These are phyloP conservation scores for Hansenula lynferdii DNA, from an alignment of 1,139 yeast genomes.

Conservation along the genomic window DNA sequence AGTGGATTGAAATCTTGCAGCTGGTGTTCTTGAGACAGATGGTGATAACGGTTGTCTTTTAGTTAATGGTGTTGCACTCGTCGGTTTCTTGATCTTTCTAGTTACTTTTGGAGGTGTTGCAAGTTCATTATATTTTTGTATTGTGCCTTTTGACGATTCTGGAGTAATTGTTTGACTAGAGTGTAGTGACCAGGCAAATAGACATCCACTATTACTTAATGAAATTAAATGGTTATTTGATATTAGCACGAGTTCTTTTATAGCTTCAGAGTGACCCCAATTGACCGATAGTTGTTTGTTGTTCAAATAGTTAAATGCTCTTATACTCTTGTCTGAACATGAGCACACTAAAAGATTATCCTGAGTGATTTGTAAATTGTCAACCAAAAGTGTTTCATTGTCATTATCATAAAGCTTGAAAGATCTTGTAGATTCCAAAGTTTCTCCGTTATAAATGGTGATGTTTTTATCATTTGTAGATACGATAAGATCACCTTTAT, in stretches of 20 bases:
- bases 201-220: constrained; percentile 47
- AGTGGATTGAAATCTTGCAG: constrained; percentile 16
- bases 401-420: constrained; percentile 38
- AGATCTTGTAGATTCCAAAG: constrained; percentile 32
- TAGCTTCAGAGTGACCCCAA: constrained; percentile 66
- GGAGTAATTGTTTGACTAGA: not conserved
- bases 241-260: constrained; percentile 35
- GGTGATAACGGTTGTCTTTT: constrained; percentile 12
- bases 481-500: constrained; percentile 37
- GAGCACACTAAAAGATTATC: constrained; percentile 37
- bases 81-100: constrained; percentile 20
- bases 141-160: constrained; percentile 4
- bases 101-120: constrained; percentile 20
- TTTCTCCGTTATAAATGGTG: constrained; percentile 31
- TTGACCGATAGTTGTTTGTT: constrained; percentile 44
- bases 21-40: constrained; percentile 8
- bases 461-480: constrained; percentile 51
- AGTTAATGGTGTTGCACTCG: constrained; percentile 3
- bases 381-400: constrained; percentile 39
- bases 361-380: constrained; percentile 30
- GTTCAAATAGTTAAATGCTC: constrained; percentile 39
- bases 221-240: constrained; percentile 30
- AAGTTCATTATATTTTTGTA: constrained; percentile 6
- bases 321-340: constrained; percentile 53
- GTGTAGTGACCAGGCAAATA: constrained; percentile 38